phyloP scores from a whole-genome alignment of 108 stramenopile genomes.

The Pseudonitzschia pungens region DNA sequence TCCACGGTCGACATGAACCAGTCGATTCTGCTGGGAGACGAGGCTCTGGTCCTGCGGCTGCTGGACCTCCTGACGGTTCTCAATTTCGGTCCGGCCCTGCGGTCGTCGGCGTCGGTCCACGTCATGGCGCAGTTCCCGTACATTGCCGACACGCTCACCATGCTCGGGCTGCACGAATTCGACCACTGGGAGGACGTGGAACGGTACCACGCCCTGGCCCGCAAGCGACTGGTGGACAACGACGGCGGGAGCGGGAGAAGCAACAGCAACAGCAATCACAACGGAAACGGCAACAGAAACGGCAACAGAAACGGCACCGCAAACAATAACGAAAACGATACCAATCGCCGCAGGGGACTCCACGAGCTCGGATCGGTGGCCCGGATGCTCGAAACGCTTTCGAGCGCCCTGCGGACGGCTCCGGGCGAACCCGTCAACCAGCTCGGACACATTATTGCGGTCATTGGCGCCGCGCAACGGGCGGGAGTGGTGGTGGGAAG shows the following conservation, averaged over 20 bases:
- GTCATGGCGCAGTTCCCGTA: conserved; percentile 66
- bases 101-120: conserved; percentile 46
- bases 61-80: conserved; percentile 68
- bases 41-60: conserved; percentile 50
- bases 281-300: not conserved
- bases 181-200: conserved; percentile 54
- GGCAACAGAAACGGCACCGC: not conserved
- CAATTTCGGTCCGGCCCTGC: conserved; percentile 73
- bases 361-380: conserved; percentile 57
- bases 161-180: conserved; percentile 57
- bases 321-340: not conserved
- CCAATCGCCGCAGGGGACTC: conserved; percentile 7
- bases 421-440: conserved; percentile 40
- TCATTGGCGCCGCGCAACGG: conserved; percentile 57
- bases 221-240: conserved; percentile 11
- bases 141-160: conserved; percentile 57
- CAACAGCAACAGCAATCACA: not conserved
- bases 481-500: conserved; percentile 55
- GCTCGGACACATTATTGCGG: conserved; percentile 50
- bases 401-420: conserved; percentile 15
- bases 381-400: conserved; percentile 52
- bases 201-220: conserved; percentile 41
- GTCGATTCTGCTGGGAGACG: conserved; percentile 66
- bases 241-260: no score
- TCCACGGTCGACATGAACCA: conserved; percentile 83